A percentile compares a stretch with the other conserved stretches of the same genome.
These are phyloP conservation scores for Leccinum subtestaceum DNA, from an alignment of 768 basidiomycete species.

Conservation along the genomic window DNA sequence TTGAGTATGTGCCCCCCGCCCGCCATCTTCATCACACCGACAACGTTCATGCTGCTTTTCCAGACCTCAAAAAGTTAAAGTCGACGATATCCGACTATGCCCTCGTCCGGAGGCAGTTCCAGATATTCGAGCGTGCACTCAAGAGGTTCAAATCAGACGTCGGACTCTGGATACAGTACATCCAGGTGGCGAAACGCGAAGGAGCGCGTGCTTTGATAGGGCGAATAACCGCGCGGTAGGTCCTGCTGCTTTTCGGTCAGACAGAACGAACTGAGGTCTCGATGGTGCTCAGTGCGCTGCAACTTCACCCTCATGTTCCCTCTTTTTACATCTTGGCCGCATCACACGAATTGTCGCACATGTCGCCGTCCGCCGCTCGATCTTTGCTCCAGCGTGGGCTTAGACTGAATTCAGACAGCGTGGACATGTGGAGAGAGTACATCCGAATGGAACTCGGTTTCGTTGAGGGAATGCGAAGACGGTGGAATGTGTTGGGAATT, in stretches of 20 bases:
- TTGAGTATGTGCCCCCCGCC: slow-evolving; percentile 49
- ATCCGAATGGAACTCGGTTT: slow-evolving; percentile 88
- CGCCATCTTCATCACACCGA: neutral
- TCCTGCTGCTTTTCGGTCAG: neutral
- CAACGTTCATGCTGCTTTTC: neutral
- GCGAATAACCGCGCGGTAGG: slow-evolving; percentile 77
- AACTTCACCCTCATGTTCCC: slow-evolving; percentile 78
- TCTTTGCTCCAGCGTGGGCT: slow-evolving; percentile 83
- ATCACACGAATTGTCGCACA: slow-evolving; percentile 72
- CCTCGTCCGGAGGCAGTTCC: slow-evolving; percentile 78
- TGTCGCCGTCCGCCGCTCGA: slow-evolving; percentile 76
- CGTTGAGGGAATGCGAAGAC: slow-evolving; percentile 70
- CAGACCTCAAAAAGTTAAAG: slow-evolving; percentile 35
- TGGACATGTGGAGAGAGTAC: slow-evolving; percentile 86
- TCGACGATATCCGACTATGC: slow-evolving; percentile 81
- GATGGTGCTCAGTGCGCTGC: slow-evolving; percentile 60
- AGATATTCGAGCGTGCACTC: slow-evolving; percentile 88
- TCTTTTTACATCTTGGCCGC: slow-evolving; percentile 83
- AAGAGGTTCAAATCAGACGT: slow-evolving; percentile 88
- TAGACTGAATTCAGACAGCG: slow-evolving; percentile 67
- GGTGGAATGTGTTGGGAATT: slow-evolving; percentile 82
- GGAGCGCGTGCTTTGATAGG: slow-evolving; percentile 78
- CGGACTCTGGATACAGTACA: slow-evolving; percentile 85
- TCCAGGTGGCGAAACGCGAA: slow-evolving; percentile 78
- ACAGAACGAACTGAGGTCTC: slow-evolving; percentile 6